Evolutionary conservation across 129 eudicot species (phyloP).

Genomic region (Ambrosia trifida): DNA sequence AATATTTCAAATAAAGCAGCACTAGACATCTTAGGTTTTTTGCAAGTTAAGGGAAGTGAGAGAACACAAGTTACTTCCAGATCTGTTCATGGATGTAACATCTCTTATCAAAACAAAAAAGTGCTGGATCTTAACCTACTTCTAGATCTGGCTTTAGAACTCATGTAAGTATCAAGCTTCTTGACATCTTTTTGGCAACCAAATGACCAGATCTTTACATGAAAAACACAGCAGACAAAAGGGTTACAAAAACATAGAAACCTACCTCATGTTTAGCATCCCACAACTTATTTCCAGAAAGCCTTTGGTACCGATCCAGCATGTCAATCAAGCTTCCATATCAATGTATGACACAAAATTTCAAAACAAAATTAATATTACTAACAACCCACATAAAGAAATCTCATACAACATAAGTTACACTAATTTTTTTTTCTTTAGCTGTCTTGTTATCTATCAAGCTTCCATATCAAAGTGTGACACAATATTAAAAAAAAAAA

Average conservation of each 20-base stretch:
- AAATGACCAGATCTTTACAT: slow-evolving; percentile 33
- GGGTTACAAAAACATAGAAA: neutral
- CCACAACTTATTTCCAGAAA: slow-evolving; percentile 82
- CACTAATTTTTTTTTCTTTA: too few relatives aligned
- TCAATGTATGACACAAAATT: neutral
- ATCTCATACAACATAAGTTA: too few relatives aligned
- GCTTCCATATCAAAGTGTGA: slow-evolving; percentile 27
- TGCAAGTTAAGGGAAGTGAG: slow-evolving; percentile 55
- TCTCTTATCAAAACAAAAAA: slow-evolving; percentile 33
- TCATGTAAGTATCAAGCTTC: slow-evolving; percentile 40
- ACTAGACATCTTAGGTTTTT: slow-evolving; percentile 36
- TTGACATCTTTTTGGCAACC: slow-evolving; percentile 57
- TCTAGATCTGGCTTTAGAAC: slow-evolving; percentile 68
- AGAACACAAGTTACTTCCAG: slow-evolving; percentile 50
- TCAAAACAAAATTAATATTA: neutral
- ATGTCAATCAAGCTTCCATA: slow-evolving; percentile 53
- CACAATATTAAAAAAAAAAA: neutral
- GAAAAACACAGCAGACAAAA: too few relatives aligned
- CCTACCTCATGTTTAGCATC: slow-evolving; percentile 98
- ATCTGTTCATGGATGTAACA: slow-evolving; percentile 77
- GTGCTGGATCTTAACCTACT: slow-evolving; percentile 44
- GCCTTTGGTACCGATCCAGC: slow-evolving; percentile 73
- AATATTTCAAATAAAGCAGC: neutral
- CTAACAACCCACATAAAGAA: too few relatives aligned
- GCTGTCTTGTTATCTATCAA: too few relatives aligned